A percentile compares a stretch with the other conserved stretches of the same genome.
Evolutionary conservation across 139 green algal genomes (phyloP).

Genomic region (Chlorella sp.): DNA sequence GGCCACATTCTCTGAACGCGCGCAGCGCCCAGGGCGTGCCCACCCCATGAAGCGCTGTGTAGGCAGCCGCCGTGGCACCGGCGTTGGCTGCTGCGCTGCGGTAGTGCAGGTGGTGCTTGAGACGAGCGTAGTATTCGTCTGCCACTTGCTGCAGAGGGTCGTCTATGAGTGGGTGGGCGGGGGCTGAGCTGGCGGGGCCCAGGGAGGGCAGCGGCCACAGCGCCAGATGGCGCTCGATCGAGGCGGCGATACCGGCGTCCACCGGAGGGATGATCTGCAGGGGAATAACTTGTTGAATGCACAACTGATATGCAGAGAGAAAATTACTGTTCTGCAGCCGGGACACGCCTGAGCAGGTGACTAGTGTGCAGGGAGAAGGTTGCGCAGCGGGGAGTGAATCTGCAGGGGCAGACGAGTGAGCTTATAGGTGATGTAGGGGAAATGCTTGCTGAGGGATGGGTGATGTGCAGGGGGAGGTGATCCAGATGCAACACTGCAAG

Average conservation of each 20-base stretch:
- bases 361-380: too few relatives aligned
- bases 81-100: constrained; percentile 41
- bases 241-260: constrained; percentile 75
- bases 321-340: too few relatives aligned
- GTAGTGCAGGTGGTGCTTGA: constrained; percentile 45
- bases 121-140: constrained; percentile 54
- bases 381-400: too few relatives aligned
- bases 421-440: too few relatives aligned
- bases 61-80: constrained; percentile 51
- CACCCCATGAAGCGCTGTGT: constrained; percentile 84
- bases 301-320: too few relatives aligned
- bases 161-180: constrained; percentile 23
- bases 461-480: too few relatives aligned
- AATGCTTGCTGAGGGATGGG: too few relatives aligned
- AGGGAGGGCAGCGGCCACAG: constrained; percentile 53
- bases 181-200: neutral
- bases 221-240: constrained; percentile 64
- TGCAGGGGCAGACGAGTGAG: too few relatives aligned
- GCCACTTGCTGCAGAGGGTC: constrained; percentile 58
- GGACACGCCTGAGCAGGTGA: too few relatives aligned
- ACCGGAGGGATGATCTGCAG: constrained; percentile 81
- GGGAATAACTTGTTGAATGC: too few relatives aligned
- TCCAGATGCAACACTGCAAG: too few relatives aligned
- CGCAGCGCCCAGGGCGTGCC: constrained; percentile 55
- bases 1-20: constrained; percentile 61